phyloP scores from a whole-genome alignment of 73 alveolate genomes.

The Tetrahymena elliotti region DNA sequence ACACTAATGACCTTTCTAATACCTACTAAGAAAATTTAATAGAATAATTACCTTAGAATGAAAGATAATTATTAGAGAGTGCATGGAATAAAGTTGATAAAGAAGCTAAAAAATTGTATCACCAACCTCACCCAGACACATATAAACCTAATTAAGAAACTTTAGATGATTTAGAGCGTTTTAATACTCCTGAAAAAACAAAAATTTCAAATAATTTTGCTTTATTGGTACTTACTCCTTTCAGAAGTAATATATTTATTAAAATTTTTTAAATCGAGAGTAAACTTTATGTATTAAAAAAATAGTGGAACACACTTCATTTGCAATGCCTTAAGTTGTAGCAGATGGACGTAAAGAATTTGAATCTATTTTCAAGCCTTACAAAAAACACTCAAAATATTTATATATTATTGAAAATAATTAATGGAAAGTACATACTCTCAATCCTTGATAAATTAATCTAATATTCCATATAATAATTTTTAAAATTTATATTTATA shows the following conservation, averaged over 20 bases:
- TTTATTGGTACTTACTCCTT: not conserved
- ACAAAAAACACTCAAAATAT: slow-evolving; percentile 5
- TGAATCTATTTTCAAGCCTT: slow-evolving; percentile 35
- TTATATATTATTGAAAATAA: not conserved
- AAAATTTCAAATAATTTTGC: not conserved
- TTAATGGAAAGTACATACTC: not conserved
- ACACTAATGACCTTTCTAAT: not conserved
- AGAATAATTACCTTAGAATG: not conserved
- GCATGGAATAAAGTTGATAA: not conserved
- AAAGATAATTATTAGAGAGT: not conserved
- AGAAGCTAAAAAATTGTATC: not conserved
- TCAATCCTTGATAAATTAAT: not conserved
- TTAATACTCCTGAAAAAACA: not conserved
- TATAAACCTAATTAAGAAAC: not conserved
- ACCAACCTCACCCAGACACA: not conserved
- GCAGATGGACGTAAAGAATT: slow-evolving; percentile 29
- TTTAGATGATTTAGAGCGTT: not conserved
- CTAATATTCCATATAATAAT: not conserved
- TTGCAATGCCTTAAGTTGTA: slow-evolving; percentile 22
- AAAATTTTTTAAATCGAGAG: not conserved
- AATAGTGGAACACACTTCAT: not conserved
- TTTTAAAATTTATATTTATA: too few species aligned
- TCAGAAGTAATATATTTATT: not conserved
- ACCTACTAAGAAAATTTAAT: not conserved
- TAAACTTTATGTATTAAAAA: not conserved